Evolutionary conservation across 1,284 basidiomycete species (phyloP), one percentile per base, ranked within the genome.

Genomic region (Leccinum insigne): DNA sequence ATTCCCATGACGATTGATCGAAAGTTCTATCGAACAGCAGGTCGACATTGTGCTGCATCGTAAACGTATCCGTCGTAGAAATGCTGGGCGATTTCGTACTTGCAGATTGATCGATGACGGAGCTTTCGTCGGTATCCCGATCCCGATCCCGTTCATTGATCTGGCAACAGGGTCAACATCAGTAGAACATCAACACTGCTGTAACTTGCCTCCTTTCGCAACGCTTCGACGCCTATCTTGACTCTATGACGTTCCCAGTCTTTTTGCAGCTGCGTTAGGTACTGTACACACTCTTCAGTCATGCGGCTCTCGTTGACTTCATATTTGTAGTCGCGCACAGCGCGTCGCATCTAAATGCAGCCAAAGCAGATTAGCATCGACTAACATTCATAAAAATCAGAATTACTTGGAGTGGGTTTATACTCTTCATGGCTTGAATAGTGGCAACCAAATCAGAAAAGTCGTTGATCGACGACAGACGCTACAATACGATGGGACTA

Each of bases 201-300:
- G 1, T 57, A 29, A 62, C 76, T 64, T 67, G 91, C 89, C 83
- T 94, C 92, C 78, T 90, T 92, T 67, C 91, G 87, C 56, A 94
- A 79, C 6, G 89, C 88, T 74, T 93, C 89, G 6, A 94, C 91
- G 4, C 92, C 92, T 23, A 92, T 80, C 73, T 93, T 92, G 40
- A 96, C 87, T 32, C 94, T 83, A 76, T 93, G 90, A 65, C 92
- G 82, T 78, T 98, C 95, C 97, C 97, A 99, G 75, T 99, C 96
- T 72, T 94, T 94, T 77, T 98, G 95, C 11, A 98, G 81, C 73
- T 98, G 96, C 4, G 89, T 91, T 29, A 99, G 85, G 74, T 99
- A 99, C 79, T 98, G 94, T 59, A 87, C 81, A 73, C 96, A 99
- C 76, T 99, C 97, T 26, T 98, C 95, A 6, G 90, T 92, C 94